Conservation (phyloP, 148 eudicot species). For the Rheum nobile region DNA sequence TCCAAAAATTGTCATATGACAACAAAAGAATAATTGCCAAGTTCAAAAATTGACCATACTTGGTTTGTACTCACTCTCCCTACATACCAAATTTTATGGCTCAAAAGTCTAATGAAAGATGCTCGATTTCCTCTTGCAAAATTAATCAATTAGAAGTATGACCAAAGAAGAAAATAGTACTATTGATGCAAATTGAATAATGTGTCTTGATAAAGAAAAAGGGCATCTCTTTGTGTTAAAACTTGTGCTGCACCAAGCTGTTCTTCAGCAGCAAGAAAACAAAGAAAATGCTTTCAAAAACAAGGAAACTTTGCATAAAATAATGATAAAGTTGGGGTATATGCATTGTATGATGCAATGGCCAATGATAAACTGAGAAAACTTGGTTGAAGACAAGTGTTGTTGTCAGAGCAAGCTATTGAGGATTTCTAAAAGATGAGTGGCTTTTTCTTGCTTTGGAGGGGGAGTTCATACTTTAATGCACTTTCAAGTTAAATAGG, state of each 20-base stretch:
- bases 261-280: neutral
- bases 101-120: neutral
- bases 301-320: neutral
- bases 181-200: neutral
- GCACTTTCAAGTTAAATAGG: neutral
- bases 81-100: neutral
- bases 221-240: neutral
- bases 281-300: neutral
- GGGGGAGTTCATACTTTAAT: slow-evolving; percentile 5
- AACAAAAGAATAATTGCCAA: slow-evolving; percentile 6
- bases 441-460: neutral
- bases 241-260: slow-evolving; percentile 3
- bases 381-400: slow-evolving; percentile 13
- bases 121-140: neutral
- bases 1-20: slow-evolving; percentile 1
- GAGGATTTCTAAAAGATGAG: slow-evolving; percentile 17
- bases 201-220: neutral
- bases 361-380: slow-evolving; percentile 14
- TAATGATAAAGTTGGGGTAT: neutral
- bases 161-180: neutral
- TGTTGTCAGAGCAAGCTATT: slow-evolving; percentile 19
- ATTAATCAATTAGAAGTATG: neutral
- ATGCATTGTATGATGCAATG: slow-evolving; percentile 11
- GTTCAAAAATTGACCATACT: slow-evolving; percentile 5
- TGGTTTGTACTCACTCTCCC: neutral